Conservation (phyloP, 1,139 yeast species). For the Blastobotrys capitulatus region DNA sequence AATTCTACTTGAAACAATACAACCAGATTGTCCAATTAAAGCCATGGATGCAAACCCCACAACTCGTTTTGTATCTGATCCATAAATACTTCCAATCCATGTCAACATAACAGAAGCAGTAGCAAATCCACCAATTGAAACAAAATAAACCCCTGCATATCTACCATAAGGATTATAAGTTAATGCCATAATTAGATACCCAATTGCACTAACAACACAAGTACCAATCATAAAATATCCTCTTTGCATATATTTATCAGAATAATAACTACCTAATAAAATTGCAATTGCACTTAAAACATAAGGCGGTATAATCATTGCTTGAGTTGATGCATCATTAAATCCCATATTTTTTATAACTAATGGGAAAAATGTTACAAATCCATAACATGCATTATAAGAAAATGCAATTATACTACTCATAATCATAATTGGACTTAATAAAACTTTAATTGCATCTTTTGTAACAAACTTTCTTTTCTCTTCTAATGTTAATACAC, state of each 20-base stretch:
- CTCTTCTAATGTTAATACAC: constrained; percentile 16
- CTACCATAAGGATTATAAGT: constrained; percentile 23
- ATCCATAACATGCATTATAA: constrained; percentile 27
- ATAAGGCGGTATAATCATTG: constrained; percentile 29
- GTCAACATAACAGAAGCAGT: constrained; percentile 27
- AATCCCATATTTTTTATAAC: constrained; percentile 28
- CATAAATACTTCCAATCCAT: constrained; percentile 33
- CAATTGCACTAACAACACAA: constrained; percentile 25
- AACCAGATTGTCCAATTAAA: constrained; percentile 33
- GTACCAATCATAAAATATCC: constrained; percentile 26
- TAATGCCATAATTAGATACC: constrained; percentile 29
- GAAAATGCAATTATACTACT: constrained; percentile 27
- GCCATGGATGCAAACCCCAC: constrained; percentile 29
- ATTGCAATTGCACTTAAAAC: constrained; percentile 22
- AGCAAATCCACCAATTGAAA: constrained; percentile 30
- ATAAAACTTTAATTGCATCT: constrained; percentile 18
- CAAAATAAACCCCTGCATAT: constrained; percentile 31
- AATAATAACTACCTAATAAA: constrained; percentile 19
- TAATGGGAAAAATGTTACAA: constrained; percentile 27
- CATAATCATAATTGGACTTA: constrained; percentile 21
- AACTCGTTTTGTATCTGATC: constrained; percentile 29
- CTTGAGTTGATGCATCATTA: constrained; percentile 25
- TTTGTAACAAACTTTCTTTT: constrained; percentile 13
- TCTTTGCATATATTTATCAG: constrained; percentile 24
- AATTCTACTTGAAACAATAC: constrained; percentile 30